Conservation (phyloP, 73 alveolate species). For the Tetrahymena thermophila region DNA sequence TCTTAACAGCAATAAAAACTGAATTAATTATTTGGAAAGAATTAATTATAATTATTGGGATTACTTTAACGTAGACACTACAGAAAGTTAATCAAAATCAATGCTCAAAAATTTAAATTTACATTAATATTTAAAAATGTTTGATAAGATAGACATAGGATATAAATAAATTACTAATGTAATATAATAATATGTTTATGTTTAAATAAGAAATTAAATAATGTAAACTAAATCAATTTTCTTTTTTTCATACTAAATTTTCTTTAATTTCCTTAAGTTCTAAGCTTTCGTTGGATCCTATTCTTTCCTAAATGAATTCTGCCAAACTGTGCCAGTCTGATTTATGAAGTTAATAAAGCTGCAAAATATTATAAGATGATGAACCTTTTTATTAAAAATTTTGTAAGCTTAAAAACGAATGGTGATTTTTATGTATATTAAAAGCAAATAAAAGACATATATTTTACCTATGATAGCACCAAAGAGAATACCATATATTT, state of each 20-base stretch:
- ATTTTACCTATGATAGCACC: neutral
- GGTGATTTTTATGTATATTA: neutral
- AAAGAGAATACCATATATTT: neutral
- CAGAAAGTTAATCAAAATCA: no score
- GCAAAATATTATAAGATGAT: neutral
- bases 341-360: neutral
- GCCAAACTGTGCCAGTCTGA: neutral
- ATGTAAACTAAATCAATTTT: neutral
- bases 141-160: no score
- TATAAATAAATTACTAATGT: no score
- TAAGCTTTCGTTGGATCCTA: neutral
- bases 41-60: no score
- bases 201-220: neutral
- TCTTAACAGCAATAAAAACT: no score
- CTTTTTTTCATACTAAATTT: neutral
- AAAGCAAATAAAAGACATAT: neutral
- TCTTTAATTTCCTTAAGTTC: neutral
- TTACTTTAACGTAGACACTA: no score
- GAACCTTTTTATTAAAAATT: neutral
- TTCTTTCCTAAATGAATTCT: neutral
- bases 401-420: neutral
- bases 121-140: no score
- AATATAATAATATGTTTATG: no score
- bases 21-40: no score
- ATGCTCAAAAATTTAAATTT: no score